These are phyloP conservation scores for Cryptosporidium parvum DNA, from an alignment of 169 alveolate genomes.

Conservation along the genomic window DNA sequence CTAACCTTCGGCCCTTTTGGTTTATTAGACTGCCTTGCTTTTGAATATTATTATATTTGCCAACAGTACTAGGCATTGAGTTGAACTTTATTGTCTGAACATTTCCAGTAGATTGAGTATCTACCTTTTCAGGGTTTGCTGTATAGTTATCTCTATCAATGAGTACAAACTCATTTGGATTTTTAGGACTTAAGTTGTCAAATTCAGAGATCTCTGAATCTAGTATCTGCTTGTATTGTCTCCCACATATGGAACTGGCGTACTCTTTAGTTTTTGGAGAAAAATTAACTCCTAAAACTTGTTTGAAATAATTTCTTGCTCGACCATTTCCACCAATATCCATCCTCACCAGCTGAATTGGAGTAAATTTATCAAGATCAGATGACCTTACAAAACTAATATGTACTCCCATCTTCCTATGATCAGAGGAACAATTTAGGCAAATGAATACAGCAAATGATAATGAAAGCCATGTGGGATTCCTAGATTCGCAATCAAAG, in stretches of 20 bases:
- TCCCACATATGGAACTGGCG: conserved; percentile 26
- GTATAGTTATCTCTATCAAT: neutral
- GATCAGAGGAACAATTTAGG: conserved; percentile 95
- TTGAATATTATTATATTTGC: neutral
- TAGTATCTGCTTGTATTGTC: conserved; percentile 35
- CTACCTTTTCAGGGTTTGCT: neutral
- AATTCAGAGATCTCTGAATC: conserved; percentile 14
- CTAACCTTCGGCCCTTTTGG: conserved; percentile 61
- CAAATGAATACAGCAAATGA: conserved; percentile 95
- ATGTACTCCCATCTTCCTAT: conserved; percentile 95
- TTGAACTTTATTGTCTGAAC: neutral
- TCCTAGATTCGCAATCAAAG: conserved; percentile 94
- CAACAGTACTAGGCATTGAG: neutral
- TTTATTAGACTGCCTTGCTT: conserved; percentile 3
- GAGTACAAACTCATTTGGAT: neutral
- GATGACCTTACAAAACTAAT: conserved; percentile 93
- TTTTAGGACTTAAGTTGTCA: neutral
- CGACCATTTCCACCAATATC: conserved; percentile 78
- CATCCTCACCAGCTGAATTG: conserved; percentile 86
- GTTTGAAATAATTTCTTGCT: conserved; percentile 64
- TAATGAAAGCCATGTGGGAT: conserved; percentile 97
- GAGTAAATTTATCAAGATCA: conserved; percentile 91
- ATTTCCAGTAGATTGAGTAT: neutral
- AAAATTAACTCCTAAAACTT: conserved; percentile 14
- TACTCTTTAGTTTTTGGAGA: conserved; percentile 53